These are phyloP conservation scores for Phaeophleospora eucalypticola DNA, from an alignment of 2,329 filamentous ascomycete genomes.

Conservation along the genomic window DNA sequence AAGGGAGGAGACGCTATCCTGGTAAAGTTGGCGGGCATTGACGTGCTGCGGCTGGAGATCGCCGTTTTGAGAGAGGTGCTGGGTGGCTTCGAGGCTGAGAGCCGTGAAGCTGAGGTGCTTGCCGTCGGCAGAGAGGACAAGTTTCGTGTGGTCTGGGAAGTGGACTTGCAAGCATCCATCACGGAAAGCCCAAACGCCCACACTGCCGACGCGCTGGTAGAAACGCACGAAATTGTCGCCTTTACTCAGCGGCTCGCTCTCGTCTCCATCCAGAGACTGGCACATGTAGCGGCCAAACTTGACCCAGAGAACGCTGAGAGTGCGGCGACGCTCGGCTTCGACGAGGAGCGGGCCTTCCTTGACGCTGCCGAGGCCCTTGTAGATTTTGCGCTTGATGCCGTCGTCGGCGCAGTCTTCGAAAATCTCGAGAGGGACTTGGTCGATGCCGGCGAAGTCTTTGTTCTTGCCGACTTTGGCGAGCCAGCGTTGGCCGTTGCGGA, in stretches of 20 bases:
- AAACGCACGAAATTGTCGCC: slow-evolving; percentile 63
- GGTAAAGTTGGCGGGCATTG: slow-evolving; percentile 66
- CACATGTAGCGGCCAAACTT: slow-evolving; percentile 69
- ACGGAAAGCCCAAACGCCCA: slow-evolving; percentile 76
- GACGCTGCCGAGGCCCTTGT: slow-evolving; percentile 43
- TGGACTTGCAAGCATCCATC: slow-evolving; percentile 80
- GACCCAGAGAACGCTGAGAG: slow-evolving; percentile 58
- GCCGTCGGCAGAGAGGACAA: slow-evolving; percentile 71
- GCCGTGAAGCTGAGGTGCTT: slow-evolving; percentile 75
- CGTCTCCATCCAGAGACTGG: slow-evolving; percentile 40
- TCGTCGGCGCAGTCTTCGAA: slow-evolving; percentile 66
- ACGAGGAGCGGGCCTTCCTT: slow-evolving; percentile 29
- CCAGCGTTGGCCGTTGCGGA: slow-evolving; percentile 67
- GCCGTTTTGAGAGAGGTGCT: slow-evolving; percentile 60
- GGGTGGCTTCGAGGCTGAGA: slow-evolving; percentile 65
- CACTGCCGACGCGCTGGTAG: slow-evolving; percentile 75
- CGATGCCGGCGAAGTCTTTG: slow-evolving; percentile 58
- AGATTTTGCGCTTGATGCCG: slow-evolving; percentile 57
- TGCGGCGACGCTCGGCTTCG: slow-evolving; percentile 48
- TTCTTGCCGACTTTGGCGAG: slow-evolving; percentile 40
- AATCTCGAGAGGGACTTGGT: slow-evolving; percentile 57
- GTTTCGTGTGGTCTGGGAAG: slow-evolving; percentile 83
- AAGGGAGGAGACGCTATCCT: slow-evolving; percentile 68
- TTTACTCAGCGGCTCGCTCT: slow-evolving; percentile 26
- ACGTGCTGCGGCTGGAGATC: slow-evolving; percentile 61